These are phyloP conservation scores for Dictyostelium citrinum DNA, from an alignment of 78 protist genomes.

Conservation along the genomic window DNA sequence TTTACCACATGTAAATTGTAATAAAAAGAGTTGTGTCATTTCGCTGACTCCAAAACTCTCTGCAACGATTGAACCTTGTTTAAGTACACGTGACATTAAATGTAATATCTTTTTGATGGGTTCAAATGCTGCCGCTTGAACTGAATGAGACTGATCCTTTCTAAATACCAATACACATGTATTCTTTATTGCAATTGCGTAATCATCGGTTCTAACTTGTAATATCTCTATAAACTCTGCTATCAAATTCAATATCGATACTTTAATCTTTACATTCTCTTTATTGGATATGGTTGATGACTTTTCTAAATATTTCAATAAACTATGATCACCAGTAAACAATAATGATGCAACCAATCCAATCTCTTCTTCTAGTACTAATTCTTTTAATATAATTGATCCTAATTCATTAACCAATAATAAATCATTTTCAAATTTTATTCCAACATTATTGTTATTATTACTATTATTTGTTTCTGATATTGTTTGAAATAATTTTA, in stretches of 20 bases:
- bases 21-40: conserved; percentile 34
- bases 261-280: conserved; percentile 40
- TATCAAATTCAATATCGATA: not conserved
- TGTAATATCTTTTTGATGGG: conserved; percentile 56
- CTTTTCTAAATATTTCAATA: conserved; percentile 13
- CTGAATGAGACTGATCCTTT: conserved; percentile 36
- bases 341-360: conserved; percentile 45
- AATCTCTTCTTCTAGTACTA: conserved; percentile 55
- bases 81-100: not conserved
- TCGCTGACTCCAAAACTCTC: conserved; percentile 45
- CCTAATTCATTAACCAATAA: conserved; percentile 11
- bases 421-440: conserved; percentile 24
- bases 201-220: not conserved
- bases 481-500: not conserved
- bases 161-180: conserved; percentile 27
- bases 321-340: conserved; percentile 45
- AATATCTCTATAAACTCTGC: conserved; percentile 4
- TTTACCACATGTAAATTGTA: conserved; percentile 75
- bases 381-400: conserved; percentile 24
- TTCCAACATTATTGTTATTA: not conserved
- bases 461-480: not conserved
- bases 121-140: conserved; percentile 27
- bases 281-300: conserved; percentile 1
- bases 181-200: conserved; percentile 29
- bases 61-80: not conserved